Percentiles rank a stretch among this genome's conserved stretches.
Conservation (phyloP, 257 asterid genomes). For the Nicotiana attenuata region DNA sequence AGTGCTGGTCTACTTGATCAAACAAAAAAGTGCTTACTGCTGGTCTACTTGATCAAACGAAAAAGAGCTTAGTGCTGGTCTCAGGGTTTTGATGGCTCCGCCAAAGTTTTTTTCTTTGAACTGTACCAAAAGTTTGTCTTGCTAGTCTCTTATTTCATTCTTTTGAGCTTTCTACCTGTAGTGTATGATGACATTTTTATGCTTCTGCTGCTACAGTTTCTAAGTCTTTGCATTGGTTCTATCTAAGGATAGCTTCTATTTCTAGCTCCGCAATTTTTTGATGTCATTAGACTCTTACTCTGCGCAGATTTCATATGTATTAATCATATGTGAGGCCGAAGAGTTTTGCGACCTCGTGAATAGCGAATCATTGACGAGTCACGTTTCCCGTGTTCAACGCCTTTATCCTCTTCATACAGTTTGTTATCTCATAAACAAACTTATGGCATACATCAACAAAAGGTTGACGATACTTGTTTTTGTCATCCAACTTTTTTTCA, state of each 20-base stretch:
- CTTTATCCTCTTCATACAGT: conserved; percentile 76
- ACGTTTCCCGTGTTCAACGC: conserved; percentile 48
- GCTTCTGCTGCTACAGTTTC: neutral
- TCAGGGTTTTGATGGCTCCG: neutral
- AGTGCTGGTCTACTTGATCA: neutral
- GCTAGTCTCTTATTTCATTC: neutral
- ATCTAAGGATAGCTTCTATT: neutral
- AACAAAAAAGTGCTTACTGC: too few species aligned
- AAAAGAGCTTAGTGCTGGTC: neutral
- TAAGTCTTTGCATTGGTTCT: neutral
- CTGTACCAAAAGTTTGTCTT: neutral
- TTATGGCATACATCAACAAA: conserved; percentile 74
- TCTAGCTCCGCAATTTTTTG: neutral
- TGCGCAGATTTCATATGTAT: conserved; percentile 67
- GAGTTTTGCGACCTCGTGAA: conserved; percentile 71
- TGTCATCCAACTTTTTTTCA: conserved; percentile 7
- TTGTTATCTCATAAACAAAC: conserved; percentile 73
- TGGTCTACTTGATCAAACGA: too few species aligned
- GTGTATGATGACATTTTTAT: neutral
- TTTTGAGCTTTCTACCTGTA: neutral
- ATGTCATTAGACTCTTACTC: neutral
- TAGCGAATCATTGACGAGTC: conserved; percentile 50
- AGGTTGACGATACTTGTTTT: conserved; percentile 38
- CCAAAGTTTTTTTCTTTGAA: neutral
- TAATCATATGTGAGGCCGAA: conserved; percentile 77